Evolutionary conservation across 2,329 filamentous ascomycete species (phyloP), one percentile per base, ranked within the genome.

Genomic region (Madurella fahalii): DNA sequence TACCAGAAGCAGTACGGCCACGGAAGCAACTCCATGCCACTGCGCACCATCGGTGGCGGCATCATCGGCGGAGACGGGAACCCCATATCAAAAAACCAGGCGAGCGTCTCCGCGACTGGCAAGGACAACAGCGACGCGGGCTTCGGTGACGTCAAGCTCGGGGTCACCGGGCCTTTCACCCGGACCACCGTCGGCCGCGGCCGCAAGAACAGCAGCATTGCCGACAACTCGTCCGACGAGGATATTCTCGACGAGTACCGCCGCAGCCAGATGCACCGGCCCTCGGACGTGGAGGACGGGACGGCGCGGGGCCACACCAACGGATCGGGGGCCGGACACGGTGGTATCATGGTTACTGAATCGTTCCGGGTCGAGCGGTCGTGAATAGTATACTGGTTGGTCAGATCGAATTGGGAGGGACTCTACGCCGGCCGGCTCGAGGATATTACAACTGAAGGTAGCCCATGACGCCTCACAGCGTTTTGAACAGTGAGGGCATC

Each of bases 1-100:
- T 53, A 58, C 41, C 49, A 39, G 7, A 56, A 53, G 20, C 53
- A 58, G 2, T 51, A 20, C 31, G 25, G 17, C 40, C 18, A 31
- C 20, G 39, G 31, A 15, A 42, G 47, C 17, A 50, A 51, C 25
- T 53, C 53, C 1, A 31, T 52, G 2, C 52, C 56, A 13, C 53
- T 58, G 15, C 56, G 53, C 18, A 58, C 56, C 12, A 58, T 58
- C 40, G 56, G 56, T 17, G 56, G 56, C 16, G 53, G 56, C 2
- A n/a, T 55, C 2, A 11, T 58, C 34, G 53, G 37, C 15, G 3
- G 42, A n/a, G 54, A 57, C 5, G 50, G 53, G 5, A 50, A 48
- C 41, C 18, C 47, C 20, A n/a, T n/a, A n/a, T 31, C 47, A 12
- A 12, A 15, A 12, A 42, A 40, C 39, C 52, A 50, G 42, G 44